Percentiles rank a stretch among this genome's conserved stretches.
Conservation (phyloP, 148 eudicot species). For the Vaccinium corymbosum region DNA sequence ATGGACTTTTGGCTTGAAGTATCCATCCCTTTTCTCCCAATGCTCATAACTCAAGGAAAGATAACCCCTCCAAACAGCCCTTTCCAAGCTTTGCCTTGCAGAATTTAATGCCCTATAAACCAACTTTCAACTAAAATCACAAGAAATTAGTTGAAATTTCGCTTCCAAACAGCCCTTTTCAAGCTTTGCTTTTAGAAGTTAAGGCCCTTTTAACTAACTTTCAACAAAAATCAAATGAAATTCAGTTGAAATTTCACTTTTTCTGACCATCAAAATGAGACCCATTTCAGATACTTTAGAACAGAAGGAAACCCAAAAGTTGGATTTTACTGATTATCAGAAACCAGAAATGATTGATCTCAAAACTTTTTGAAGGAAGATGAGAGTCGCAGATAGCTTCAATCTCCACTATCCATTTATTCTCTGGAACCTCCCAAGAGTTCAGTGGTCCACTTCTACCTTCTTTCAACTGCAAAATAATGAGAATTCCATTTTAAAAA, state of each 20-base stretch:
- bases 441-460: conserved; percentile 2
- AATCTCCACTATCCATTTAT: conserved; percentile 5
- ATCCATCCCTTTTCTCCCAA: conserved; percentile 43
- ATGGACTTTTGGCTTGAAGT: conserved; percentile 45
- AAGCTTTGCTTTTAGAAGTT: not conserved
- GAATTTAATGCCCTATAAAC: not conserved
- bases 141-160: not conserved
- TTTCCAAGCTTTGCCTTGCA: not conserved
- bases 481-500: not conserved
- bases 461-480: conserved; percentile 15
- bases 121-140: conserved; percentile 14
- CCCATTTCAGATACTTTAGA: not conserved
- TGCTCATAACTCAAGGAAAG: not conserved
- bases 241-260: not conserved
- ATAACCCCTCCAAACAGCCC: not conserved
- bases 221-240: not conserved
- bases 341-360: not conserved
- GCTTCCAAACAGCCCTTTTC: no score
- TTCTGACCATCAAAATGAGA: not conserved
- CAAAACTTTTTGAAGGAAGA: not conserved
- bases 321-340: not conserved
- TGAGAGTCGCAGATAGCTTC: not conserved
- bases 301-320: not conserved
- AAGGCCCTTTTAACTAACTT: not conserved
- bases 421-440: not conserved